Evolutionary conservation across 345 rosid genomes (phyloP).

Genomic region (Salix viminalis): DNA sequence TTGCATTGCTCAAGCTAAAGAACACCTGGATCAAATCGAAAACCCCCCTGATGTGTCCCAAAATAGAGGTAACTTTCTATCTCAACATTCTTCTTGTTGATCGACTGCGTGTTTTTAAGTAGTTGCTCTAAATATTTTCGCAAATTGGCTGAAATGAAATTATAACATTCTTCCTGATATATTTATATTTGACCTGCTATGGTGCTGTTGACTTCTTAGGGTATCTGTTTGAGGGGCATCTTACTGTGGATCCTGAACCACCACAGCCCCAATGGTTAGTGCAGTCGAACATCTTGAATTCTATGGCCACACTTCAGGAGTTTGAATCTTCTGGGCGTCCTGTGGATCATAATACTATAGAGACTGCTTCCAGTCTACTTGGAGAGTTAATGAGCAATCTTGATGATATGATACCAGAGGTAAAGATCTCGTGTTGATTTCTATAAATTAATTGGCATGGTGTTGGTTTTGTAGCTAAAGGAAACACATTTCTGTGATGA

Average conservation of each 20-base stretch:
- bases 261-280: conserved; percentile 84
- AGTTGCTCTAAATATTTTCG: no score
- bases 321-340: conserved; percentile 55
- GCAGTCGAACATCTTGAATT: conserved; percentile 61
- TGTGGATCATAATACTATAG: conserved; percentile 27
- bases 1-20: conserved; percentile 67
- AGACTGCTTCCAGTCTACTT: conserved; percentile 42
- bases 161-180: no score
- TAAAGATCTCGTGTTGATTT: conserved; percentile 8
- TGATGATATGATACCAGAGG: conserved; percentile 64
- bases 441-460: not conserved
- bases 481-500: not conserved
- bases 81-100: not conserved
- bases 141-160: no score
- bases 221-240: conserved; percentile 88
- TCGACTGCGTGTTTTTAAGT: not conserved
- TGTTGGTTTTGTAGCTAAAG: not conserved
- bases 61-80: conserved; percentile 38
- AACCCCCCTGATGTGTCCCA: conserved; percentile 28
- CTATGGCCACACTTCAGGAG: conserved; percentile 41
- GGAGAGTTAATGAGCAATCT: conserved; percentile 55
- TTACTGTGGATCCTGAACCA: conserved; percentile 94
- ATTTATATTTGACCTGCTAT: no score
- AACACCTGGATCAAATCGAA: conserved; percentile 47
- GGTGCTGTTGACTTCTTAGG: conserved; percentile 33